phyloP scores from a whole-genome alignment of 164 flowering plant genomes.

The Chimonanthus salicifolius region DNA sequence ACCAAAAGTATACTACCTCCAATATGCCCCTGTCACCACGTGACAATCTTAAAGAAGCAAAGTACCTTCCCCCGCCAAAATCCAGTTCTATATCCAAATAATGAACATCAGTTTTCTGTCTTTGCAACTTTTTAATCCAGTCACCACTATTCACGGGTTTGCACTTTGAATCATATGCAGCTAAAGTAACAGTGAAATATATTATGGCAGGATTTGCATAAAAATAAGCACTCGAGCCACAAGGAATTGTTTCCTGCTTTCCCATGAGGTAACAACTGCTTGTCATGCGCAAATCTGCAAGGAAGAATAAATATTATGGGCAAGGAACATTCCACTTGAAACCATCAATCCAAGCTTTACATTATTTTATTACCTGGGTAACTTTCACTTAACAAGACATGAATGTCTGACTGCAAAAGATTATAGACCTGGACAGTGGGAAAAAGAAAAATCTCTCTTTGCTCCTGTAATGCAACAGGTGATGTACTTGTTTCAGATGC shows the following conservation, averaged over 20 bases:
- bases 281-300: conserved; percentile 40
- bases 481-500: conserved; percentile 27
- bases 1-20: conserved; percentile 45
- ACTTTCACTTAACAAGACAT: conserved; percentile 60
- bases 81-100: conserved; percentile 73
- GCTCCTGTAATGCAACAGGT: conserved; percentile 66
- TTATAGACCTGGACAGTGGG: conserved; percentile 79
- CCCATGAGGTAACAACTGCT: conserved; percentile 33
- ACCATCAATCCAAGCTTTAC: neutral
- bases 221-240: conserved; percentile 60
- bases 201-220: conserved; percentile 76
- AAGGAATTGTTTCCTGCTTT: conserved; percentile 55
- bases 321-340: neutral
- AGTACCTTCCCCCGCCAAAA: conserved; percentile 70
- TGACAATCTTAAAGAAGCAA: conserved; percentile 67
- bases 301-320: conserved; percentile 8
- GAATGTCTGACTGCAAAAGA: conserved; percentile 57
- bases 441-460: conserved; percentile 80
- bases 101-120: conserved; percentile 41
- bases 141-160: conserved; percentile 82
- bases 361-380: conserved; percentile 38
- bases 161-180: conserved; percentile 47
- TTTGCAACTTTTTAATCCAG: conserved; percentile 71
- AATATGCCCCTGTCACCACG: conserved; percentile 68
- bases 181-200: conserved; percentile 59